These are phyloP conservation scores for Eleusine coracana DNA, from an alignment of 176 grass and related monocot species.

Conservation along the genomic window DNA sequence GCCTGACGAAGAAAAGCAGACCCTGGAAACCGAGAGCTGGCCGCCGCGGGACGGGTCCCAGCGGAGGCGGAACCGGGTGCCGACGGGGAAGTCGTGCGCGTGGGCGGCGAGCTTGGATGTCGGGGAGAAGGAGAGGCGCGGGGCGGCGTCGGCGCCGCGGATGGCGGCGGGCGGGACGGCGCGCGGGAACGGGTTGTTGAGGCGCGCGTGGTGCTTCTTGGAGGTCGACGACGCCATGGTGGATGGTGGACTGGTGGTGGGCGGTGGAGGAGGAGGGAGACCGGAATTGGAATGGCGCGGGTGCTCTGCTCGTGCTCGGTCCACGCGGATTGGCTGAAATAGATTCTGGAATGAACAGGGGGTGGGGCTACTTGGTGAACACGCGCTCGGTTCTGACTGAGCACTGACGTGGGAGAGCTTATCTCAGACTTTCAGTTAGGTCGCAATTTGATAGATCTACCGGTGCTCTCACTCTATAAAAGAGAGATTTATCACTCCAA, in stretches of 20 bases:
- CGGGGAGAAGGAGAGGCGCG: slow-evolving; percentile 53
- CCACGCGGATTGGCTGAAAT: slow-evolving; percentile 58
- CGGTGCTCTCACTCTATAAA: background rate
- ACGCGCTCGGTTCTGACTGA: slow-evolving; percentile 28
- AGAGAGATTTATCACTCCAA: background rate
- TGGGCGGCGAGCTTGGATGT: slow-evolving; percentile 66
- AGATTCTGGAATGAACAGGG: slow-evolving; percentile 44
- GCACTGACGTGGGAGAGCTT: background rate
- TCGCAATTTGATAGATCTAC: background rate
- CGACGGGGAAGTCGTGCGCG: slow-evolving; percentile 55
- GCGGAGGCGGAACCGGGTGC: slow-evolving; percentile 54
- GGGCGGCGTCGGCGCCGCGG: slow-evolving; percentile 32
- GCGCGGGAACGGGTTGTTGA: slow-evolving; percentile 86
- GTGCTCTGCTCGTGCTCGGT: slow-evolving; percentile 4
- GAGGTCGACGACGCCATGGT: slow-evolving; percentile 34
- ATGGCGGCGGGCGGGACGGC: slow-evolving; percentile 46
- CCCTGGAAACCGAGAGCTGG: slow-evolving; percentile 25
- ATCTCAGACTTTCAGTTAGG: background rate
- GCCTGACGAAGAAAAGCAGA: background rate
- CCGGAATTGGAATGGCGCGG: background rate
- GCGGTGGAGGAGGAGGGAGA: slow-evolving; percentile 8
- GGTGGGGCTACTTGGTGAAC: slow-evolving; percentile 25
- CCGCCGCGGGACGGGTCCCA: slow-evolving; percentile 61
- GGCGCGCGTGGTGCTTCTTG: slow-evolving; percentile 66
- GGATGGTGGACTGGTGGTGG: background rate